phyloP scores from a whole-genome alignment of 495 filamentous ascomycete species.

The Podospora conica region DNA sequence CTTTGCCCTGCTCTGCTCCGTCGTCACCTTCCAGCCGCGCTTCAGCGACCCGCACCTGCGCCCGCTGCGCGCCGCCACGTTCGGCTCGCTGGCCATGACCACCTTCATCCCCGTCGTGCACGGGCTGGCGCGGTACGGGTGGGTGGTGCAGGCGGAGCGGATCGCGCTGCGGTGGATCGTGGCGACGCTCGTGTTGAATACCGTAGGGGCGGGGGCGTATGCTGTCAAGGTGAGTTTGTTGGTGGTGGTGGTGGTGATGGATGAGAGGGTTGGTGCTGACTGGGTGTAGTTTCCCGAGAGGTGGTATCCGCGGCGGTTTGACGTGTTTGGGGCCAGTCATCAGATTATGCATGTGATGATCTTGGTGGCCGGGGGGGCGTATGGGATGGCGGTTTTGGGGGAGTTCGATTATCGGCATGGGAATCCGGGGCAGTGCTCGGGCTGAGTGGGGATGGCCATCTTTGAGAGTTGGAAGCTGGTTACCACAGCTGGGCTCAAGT shows the following conservation, averaged over 20 bases:
- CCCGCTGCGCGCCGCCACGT: slow-evolving; percentile 33
- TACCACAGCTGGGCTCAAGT: no score
- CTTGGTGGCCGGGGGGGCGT: slow-evolving; percentile 39
- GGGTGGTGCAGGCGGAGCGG: slow-evolving; percentile 30
- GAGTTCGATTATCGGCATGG: slow-evolving; percentile 44
- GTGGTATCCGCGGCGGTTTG: slow-evolving; percentile 40
- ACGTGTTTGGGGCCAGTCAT: slow-evolving; percentile 46
- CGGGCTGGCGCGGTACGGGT: slow-evolving; percentile 35
- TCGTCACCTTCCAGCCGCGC: slow-evolving; percentile 31
- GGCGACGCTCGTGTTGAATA: slow-evolving; percentile 34
- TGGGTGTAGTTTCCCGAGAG: slow-evolving; percentile 41
- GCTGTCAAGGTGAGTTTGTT: slow-evolving; percentile 34
- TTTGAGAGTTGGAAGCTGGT: no score
- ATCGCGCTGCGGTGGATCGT: slow-evolving; percentile 42
- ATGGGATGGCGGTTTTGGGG: slow-evolving; percentile 37
- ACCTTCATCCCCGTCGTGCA: slow-evolving; percentile 38
- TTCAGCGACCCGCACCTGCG: slow-evolving; percentile 36
- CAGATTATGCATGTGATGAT: slow-evolving; percentile 49
- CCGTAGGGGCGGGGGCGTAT: slow-evolving; percentile 37
- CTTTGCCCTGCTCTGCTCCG: slow-evolving; percentile 28
- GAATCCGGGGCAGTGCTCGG: not conserved
- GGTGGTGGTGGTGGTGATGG: not conserved
- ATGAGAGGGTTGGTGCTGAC: not conserved
- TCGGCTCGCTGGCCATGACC: slow-evolving; percentile 38
- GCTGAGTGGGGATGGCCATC: not conserved